phyloP scores from a whole-genome alignment of 148 eudicot genomes.

The Rhododendron williamsianum region DNA sequence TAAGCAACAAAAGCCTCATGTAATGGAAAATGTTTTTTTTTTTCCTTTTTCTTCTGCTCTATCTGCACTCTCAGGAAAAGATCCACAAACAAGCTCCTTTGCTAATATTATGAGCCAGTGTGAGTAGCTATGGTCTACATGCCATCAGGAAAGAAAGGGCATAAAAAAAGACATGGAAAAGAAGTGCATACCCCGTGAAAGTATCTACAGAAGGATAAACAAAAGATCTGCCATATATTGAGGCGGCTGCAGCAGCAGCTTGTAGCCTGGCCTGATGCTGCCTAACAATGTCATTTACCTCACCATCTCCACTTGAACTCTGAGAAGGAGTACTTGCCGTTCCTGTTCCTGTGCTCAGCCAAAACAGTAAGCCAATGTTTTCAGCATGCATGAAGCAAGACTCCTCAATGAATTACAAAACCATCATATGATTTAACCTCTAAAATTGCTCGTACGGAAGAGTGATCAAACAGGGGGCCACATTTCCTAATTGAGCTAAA shows the following conservation, averaged over 20 bases:
- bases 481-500: neutral
- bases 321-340: slow-evolving; percentile 49
- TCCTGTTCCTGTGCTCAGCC: slow-evolving; percentile 28
- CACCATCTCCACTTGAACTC: slow-evolving; percentile 38
- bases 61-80: neutral
- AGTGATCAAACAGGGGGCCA: neutral
- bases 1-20: neutral
- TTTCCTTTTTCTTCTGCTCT: neutral
- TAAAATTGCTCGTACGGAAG: neutral
- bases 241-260: slow-evolving; percentile 96
- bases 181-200: slow-evolving; percentile 49
- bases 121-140: neutral
- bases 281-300: slow-evolving; percentile 29
- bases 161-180: neutral
- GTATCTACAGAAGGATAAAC: slow-evolving; percentile 74
- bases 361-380: neutral
- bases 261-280: slow-evolving; percentile 65
- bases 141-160: neutral
- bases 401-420: neutral
- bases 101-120: neutral
- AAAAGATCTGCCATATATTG: slow-evolving; percentile 78
- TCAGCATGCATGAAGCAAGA: neutral
- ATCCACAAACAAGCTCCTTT: neutral
- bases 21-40: neutral
- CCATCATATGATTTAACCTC: neutral